phyloP scores from a whole-genome alignment of 345 rosid genomes.

The Carallia brachiata region DNA sequence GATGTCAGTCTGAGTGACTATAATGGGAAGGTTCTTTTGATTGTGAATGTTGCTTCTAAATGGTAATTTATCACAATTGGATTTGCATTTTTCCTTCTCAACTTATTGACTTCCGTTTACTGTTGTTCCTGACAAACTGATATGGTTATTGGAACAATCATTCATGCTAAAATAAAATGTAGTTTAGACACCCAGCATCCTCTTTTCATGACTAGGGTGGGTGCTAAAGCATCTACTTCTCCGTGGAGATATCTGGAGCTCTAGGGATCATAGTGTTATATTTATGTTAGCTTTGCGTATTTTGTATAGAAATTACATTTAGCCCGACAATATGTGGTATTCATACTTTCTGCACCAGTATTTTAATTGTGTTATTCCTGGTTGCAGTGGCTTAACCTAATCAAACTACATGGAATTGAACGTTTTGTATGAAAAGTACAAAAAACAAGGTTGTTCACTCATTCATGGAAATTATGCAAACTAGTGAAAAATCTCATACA shows the following conservation, averaged over 20 bases:
- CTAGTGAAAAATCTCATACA: background rate
- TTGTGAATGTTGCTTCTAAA: conserved; percentile 93
- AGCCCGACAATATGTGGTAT: no score
- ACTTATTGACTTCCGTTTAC: background rate
- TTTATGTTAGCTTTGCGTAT: no score
- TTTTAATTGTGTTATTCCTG: conserved; percentile 12
- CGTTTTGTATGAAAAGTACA: conserved; percentile 70
- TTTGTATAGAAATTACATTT: no score
- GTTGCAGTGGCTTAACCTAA: conserved; percentile 71
- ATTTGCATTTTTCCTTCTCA: background rate
- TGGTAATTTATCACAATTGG: conserved; percentile 44
- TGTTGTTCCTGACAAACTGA: background rate
- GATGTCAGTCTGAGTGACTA: conserved; percentile 63
- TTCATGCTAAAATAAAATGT: no score
- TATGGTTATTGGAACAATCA: no score
- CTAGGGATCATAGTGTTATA: no score
- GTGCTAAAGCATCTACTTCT: no score
- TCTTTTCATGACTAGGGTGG: no score
- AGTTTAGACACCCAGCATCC: no score
- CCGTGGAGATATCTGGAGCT: no score
- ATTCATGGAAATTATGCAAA: background rate
- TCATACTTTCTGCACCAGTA: background rate
- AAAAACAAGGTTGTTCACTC: conserved; percentile 51
- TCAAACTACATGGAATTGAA: conserved; percentile 90
- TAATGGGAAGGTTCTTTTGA: conserved; percentile 77